A percentile compares a stretch with the other conserved stretches of the same genome.
Conservation (phyloP, 2,329 filamentous ascomycete species). For the Exophiala aquamarina region DNA sequence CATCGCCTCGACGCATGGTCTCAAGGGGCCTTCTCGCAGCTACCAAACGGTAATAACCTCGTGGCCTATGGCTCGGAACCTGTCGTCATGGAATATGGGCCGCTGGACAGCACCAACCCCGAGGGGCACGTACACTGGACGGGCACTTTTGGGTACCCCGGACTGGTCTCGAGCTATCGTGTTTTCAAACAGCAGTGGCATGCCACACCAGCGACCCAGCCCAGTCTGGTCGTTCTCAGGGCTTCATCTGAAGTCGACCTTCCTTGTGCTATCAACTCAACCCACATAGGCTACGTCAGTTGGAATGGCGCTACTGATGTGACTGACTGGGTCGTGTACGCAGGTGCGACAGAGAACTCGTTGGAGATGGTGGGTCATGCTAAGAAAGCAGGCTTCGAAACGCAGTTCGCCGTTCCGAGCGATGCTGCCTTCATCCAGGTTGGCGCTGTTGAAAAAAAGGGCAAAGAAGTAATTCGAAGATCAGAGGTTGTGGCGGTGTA, state of each 20-base stretch:
- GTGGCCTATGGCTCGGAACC: no score
- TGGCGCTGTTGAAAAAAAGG: conserved; percentile 6
- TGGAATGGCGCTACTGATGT: conserved; percentile 44
- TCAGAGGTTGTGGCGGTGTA: conserved; percentile 4
- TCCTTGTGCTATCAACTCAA: conserved; percentile 29
- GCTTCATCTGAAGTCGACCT: conserved; percentile 30
- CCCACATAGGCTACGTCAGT: conserved; percentile 36
- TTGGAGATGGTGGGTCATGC: conserved; percentile 32
- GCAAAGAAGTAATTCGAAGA: background rate
- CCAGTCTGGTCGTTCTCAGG: conserved; percentile 30
- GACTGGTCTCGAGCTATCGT: no score
- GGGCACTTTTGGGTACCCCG: no score
- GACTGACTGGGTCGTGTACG: conserved; percentile 37
- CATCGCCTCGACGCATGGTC: no score
- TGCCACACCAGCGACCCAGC: no score
- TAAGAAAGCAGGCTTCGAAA: conserved; percentile 38
- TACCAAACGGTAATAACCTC: no score
- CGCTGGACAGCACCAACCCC: no score
- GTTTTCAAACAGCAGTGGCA: no score
- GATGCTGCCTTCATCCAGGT: conserved; percentile 7
- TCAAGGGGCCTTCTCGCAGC: no score
- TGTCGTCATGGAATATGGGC: no score
- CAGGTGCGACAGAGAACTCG: conserved; percentile 31
- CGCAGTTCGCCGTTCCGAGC: conserved; percentile 30
- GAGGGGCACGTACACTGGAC: no score